Evolutionary conservation across 441 rosid genomes (phyloP).

Genomic region (Aquilaria agallochum): DNA sequence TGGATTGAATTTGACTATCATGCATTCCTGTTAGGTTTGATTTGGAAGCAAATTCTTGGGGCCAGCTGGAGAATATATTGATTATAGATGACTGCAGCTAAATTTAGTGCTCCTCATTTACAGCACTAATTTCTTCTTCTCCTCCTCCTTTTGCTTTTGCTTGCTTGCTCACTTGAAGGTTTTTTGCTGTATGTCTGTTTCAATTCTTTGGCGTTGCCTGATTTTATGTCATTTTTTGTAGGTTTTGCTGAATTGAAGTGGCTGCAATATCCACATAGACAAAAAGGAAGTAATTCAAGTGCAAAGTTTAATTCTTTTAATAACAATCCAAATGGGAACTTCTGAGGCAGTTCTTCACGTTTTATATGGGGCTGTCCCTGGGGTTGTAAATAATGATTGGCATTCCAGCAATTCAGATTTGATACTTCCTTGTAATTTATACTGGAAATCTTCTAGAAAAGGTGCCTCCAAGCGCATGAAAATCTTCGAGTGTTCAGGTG

Average conservation of each 20-base stretch:
- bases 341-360: constrained; percentile 45
- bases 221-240: neutral
- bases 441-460: constrained; percentile 24
- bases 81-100: no score
- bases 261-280: neutral
- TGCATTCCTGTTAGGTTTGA: no score
- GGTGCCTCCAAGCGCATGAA: constrained; percentile 18
- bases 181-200: neutral
- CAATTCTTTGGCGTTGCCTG: neutral
- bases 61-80: no score
- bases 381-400: constrained; percentile 25
- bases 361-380: constrained; percentile 35
- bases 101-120: neutral
- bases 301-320: constrained; percentile 8
- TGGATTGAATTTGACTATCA: no score
- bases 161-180: neutral
- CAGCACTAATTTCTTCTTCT: neutral
- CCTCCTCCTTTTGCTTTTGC: neutral
- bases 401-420: constrained; percentile 21
- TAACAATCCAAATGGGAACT: constrained; percentile 37
- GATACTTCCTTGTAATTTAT: constrained; percentile 20
- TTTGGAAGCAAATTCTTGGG: no score
- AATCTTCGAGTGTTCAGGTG: constrained; percentile 24
- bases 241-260: no score
- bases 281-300: neutral